Conservation (phyloP, 192 early-diverging fungal species). For the Rhizophagus clarus region DNA sequence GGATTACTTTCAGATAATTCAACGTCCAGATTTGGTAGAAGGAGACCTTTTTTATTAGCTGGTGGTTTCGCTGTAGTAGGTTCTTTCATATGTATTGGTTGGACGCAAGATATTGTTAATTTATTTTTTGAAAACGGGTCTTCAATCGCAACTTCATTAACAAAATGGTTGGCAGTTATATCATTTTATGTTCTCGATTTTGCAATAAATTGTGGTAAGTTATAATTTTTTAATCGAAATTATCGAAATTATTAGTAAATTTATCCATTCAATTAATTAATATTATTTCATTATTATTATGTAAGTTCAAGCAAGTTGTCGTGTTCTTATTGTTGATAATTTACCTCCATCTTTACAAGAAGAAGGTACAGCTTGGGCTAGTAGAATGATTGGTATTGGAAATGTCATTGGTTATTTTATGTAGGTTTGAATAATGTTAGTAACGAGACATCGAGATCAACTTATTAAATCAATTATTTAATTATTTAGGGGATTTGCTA, state of each 20-base stretch:
- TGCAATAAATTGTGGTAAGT: conserved; percentile 79
- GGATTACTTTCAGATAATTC: conserved; percentile 83
- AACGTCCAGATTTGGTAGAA: conserved; percentile 69
- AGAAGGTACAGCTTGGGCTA: conserved; percentile 82
- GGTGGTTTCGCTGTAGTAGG: conserved; percentile 67
- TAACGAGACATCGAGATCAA: neutral
- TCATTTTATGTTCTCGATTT: conserved; percentile 93
- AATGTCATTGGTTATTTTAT: conserved; percentile 88
- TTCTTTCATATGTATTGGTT: conserved; percentile 73
- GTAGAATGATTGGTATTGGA: conserved; percentile 85
- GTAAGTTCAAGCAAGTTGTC: conserved; percentile 78
- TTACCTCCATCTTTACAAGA: conserved; percentile 82
- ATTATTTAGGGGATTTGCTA: conserved; percentile 65
- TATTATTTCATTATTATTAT: neutral
- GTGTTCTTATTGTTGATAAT: conserved; percentile 87
- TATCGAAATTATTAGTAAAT: neutral
- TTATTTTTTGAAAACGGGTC: conserved; percentile 38
- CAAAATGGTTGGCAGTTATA: conserved; percentile 71
- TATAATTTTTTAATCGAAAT: neutral
- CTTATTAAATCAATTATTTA: neutral
- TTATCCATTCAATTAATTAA: neutral
- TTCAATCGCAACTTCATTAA: conserved; percentile 36
- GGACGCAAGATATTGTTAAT: conserved; percentile 71
- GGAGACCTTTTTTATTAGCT: conserved; percentile 84
- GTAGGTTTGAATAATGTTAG: conserved; percentile 28